Conservation (phyloP, 2,329 filamentous ascomycete species). For the Xylariaceae sp. region DNA sequence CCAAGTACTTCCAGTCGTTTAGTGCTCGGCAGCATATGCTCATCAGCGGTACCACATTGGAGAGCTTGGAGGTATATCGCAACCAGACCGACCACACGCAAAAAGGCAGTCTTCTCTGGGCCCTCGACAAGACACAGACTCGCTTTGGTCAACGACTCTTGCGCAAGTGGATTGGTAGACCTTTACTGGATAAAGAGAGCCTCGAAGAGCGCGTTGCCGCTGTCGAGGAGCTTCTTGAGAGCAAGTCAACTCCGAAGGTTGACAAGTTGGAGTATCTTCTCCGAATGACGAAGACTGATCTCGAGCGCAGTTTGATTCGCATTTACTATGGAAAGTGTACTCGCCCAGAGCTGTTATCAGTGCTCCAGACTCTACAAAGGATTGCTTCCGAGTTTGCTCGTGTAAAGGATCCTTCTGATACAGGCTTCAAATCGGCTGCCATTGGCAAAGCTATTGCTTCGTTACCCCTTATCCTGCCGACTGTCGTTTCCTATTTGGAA, state of each 20-base stretch:
- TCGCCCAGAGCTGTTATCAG: constrained; percentile 76
- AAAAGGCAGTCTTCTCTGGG: constrained; percentile 92
- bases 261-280: constrained; percentile 72
- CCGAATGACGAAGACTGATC: constrained; percentile 66
- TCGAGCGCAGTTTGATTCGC: constrained; percentile 87
- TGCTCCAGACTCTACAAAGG: constrained; percentile 78
- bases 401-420: constrained; percentile 58
- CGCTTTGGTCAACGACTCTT: constrained; percentile 82
- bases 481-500: constrained; percentile 70
- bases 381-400: constrained; percentile 72
- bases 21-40: constrained; percentile 93
- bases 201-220: constrained; percentile 77
- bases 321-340: constrained; percentile 98
- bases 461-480: constrained; percentile 69
- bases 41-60: constrained; percentile 88
- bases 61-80: constrained; percentile 90
- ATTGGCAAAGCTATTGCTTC: constrained; percentile 67
- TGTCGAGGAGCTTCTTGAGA: constrained; percentile 76
- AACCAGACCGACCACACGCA: constrained; percentile 84
- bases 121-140: constrained; percentile 85
- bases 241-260: constrained; percentile 59
- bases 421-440: constrained; percentile 66
- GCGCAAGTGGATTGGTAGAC: constrained; percentile 91
- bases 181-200: constrained; percentile 67
- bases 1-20: constrained; percentile 95